A percentile compares a stretch with the other conserved stretches of the same genome.
Evolutionary conservation across 139 green algal species (phyloP).

Genomic region (Chlamydomonas applanata): DNA sequence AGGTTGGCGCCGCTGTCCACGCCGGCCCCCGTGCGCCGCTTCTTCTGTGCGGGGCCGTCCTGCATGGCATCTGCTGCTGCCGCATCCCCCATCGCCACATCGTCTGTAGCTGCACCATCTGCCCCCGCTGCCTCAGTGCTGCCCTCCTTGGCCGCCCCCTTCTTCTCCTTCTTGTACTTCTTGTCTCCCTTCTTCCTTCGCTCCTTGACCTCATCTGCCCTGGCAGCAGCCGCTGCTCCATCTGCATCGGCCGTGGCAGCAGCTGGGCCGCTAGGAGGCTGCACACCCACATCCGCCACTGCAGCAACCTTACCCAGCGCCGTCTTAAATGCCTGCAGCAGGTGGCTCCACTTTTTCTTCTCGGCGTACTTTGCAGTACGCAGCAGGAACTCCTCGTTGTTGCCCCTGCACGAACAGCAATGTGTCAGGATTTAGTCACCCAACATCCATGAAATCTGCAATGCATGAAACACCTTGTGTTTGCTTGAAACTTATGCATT

Average conservation of each 20-base stretch:
- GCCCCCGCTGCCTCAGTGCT: constrained; percentile 15
- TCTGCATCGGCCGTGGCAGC: background rate
- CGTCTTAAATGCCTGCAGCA: constrained; percentile 82
- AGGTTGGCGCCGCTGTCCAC: background rate
- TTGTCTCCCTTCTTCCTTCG: background rate
- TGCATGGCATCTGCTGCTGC: background rate
- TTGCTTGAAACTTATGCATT: too few relatives aligned
- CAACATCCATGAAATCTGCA: too few relatives aligned
- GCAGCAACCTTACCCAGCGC: constrained; percentile 35
- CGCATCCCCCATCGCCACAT: constrained; percentile 1
- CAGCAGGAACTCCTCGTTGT: constrained; percentile 84
- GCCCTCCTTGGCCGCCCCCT: constrained; percentile 17
- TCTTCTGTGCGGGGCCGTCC: background rate
- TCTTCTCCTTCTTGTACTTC: background rate
- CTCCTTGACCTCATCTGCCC: background rate
- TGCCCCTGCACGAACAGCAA: constrained; percentile 47
- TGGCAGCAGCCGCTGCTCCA: background rate
- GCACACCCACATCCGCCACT: too few relatives aligned
- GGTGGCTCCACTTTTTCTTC: constrained; percentile 80
- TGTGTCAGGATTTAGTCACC: too few relatives aligned
- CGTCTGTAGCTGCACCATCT: background rate
- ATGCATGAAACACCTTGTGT: background rate
- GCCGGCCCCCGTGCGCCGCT: background rate
- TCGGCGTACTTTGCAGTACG: constrained; percentile 68
- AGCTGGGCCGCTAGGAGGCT: background rate